Base-by-base conservation (phyloP, 164 flowering plant genomes). In the Nymphaea colorata region DNA sequence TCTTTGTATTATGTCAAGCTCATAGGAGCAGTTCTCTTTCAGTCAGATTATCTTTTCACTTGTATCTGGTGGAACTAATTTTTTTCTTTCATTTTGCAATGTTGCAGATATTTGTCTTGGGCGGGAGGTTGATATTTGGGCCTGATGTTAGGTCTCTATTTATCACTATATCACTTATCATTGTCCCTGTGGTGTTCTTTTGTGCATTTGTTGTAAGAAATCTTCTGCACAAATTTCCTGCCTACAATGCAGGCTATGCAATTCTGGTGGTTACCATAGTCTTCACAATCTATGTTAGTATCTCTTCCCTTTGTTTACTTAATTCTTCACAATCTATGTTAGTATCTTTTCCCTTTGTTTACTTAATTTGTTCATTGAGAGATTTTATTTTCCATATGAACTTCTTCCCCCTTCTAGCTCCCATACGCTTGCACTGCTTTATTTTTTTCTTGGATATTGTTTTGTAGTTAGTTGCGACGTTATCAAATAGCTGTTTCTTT, bases 81-180 rank as follows among this genome's bases (percentile, higher is more conserved):
- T 51, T 25, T 51, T 51, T 51, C 66, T 66, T 59, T 43, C 11
- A 64, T 62, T 65, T 71, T 71, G n/a, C n/a, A n/a, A n/a, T n/a
- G 53, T n/a, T 84, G 81, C 93, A 93, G 98, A 86, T 77, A 62
- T 93, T 93, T 71, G 64, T 89, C 43, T 77, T 90, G 64, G 85
- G 86, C 62, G 97, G 97, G 79, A 82, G 97, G 80, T 72, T 93
- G 79, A 84, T 93, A 71, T 87, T 93, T 80, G 98, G 98, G 64
- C 98, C 98, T 43, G 97, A 93, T 85, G 95, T 90, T 61, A 81
- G 74, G 75, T 88, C 96, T 25, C 73, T 93, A 69, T 68, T 88
- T 74, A 83, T 82, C 74, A 91, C 96, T 10, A 62, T 93, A 66
- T 72, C 84, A 78, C 83, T 93, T 77, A 86, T 93, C 68, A 72